Evolutionary conservation across 2,329 filamentous ascomycete species (phyloP).

Genomic region (Chlorencoelia australis): DNA sequence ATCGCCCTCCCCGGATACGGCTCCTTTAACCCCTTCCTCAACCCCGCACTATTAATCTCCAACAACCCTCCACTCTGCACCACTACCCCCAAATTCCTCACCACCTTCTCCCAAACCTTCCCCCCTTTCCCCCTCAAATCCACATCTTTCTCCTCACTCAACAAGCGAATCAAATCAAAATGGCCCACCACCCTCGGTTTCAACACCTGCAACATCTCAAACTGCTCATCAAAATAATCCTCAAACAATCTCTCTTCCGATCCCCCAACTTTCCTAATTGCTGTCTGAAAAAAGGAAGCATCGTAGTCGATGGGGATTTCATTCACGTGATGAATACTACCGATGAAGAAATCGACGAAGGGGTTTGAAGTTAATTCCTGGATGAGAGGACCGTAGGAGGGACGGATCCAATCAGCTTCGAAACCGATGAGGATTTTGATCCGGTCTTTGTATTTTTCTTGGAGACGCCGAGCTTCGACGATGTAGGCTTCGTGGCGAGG

Average conservation of each 20-base stretch:
- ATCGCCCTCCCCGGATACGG: slow-evolving; percentile 78
- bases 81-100: slow-evolving; percentile 64
- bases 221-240: slow-evolving; percentile 82
- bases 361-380: slow-evolving; percentile 46
- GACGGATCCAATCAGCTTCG: slow-evolving; percentile 85
- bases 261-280: slow-evolving; percentile 33
- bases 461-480: slow-evolving; percentile 63
- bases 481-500: slow-evolving; percentile 63
- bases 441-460: slow-evolving; percentile 54
- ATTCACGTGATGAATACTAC: slow-evolving; percentile 83
- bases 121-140: slow-evolving; percentile 45
- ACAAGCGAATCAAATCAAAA: slow-evolving; percentile 81
- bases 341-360: slow-evolving; percentile 79
- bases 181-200: slow-evolving; percentile 77
- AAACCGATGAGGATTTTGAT: slow-evolving; percentile 83
- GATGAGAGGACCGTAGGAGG: slow-evolving; percentile 49
- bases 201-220: slow-evolving; percentile 64
- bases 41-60: slow-evolving; percentile 78
- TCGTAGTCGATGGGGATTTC: slow-evolving; percentile 87
- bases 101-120: slow-evolving; percentile 61
- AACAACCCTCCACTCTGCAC: slow-evolving; percentile 68
- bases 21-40: slow-evolving; percentile 84
- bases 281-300: slow-evolving; percentile 47
- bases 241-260: slow-evolving; percentile 66
- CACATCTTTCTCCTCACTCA: slow-evolving; percentile 58